Conservation (phyloP, 306 rosid genomes). For the Sindora glabra region DNA sequence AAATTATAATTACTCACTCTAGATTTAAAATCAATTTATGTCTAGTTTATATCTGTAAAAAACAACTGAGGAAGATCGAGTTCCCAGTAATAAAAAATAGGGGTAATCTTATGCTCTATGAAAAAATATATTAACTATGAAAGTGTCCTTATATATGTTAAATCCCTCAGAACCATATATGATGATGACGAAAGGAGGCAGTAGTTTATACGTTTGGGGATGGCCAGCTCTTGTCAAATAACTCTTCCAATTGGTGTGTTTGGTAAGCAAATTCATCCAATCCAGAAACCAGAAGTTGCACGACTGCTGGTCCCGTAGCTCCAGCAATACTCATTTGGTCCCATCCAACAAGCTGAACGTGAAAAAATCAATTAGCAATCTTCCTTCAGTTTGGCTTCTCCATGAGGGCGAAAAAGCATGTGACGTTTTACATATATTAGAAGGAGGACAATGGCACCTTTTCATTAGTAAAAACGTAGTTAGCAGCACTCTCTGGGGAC, state of each 20-base stretch:
- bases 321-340: conserved; percentile 63
- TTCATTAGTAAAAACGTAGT: conserved; percentile 52
- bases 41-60: no score
- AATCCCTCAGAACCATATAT: conserved; percentile 20
- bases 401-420: no score
- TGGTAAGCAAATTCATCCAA: conserved; percentile 74
- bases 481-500: conserved; percentile 72
- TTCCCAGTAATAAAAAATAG: no score
- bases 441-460: conserved; percentile 79
- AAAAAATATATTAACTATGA: no score
- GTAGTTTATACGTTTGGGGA: conserved; percentile 92
- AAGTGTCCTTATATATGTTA: conserved; percentile 1
- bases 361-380: conserved; percentile 18
- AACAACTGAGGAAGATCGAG: no score
- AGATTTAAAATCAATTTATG: no score
- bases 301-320: conserved; percentile 80
- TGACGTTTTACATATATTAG: no score
- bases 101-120: no score
- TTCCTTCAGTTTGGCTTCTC: no score
- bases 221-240: conserved; percentile 88
- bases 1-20: no score
- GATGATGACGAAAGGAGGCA: neutral
- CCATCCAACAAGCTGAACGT: conserved; percentile 68
- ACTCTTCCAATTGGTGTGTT: conserved; percentile 77
- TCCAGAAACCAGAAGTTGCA: conserved; percentile 76